Conservation (phyloP, 495 filamentous ascomycete species). For the Aspergillus sclerotiicarbonarius region DNA sequence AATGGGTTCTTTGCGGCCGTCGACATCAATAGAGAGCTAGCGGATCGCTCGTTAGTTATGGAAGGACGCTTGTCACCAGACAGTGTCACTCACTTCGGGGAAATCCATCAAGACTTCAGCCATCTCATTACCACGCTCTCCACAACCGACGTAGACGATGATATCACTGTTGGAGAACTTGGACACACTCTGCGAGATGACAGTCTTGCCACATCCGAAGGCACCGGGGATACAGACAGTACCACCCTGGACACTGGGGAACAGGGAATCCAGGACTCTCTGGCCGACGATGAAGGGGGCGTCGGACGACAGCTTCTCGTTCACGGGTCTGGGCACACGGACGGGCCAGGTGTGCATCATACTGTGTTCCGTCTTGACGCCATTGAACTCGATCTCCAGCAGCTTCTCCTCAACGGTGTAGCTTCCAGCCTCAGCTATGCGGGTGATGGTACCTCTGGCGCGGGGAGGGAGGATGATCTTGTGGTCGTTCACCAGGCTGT, state of each 20-base stretch:
- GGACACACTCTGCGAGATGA: conserved; percentile 96
- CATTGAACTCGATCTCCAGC: conserved; percentile 94
- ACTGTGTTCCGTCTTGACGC: conserved; percentile 82
- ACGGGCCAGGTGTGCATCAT: conserved; percentile 99
- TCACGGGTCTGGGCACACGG: conserved; percentile 85
- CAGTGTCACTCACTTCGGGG: conserved; percentile 59
- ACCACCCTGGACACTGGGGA: conserved; percentile 94
- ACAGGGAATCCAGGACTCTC: conserved; percentile 95
- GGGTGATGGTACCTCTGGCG: conserved; percentile 86
- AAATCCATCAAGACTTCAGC: conserved; percentile 99
- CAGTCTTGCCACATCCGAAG: conserved; percentile 99
- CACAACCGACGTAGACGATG: conserved; percentile 97
- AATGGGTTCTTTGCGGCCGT: conserved; percentile 94
- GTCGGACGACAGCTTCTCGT: conserved; percentile 84
- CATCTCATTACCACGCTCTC: conserved; percentile 99
- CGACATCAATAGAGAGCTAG: conserved; percentile 81
- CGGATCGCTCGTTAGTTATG: conserved; percentile 8
- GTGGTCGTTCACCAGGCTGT: conserved; percentile 91
- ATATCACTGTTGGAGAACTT: conserved; percentile 99
- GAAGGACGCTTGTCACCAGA: neutral
- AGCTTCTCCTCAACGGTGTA: conserved; percentile 95
- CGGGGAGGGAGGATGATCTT: conserved; percentile 93
- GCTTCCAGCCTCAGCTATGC: conserved; percentile 80
- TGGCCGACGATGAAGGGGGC: conserved; percentile 94
- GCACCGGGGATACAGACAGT: conserved; percentile 98